phyloP scores from a whole-genome alignment of 352 stramenopile species.

The Phytophthora hybrid region DNA sequence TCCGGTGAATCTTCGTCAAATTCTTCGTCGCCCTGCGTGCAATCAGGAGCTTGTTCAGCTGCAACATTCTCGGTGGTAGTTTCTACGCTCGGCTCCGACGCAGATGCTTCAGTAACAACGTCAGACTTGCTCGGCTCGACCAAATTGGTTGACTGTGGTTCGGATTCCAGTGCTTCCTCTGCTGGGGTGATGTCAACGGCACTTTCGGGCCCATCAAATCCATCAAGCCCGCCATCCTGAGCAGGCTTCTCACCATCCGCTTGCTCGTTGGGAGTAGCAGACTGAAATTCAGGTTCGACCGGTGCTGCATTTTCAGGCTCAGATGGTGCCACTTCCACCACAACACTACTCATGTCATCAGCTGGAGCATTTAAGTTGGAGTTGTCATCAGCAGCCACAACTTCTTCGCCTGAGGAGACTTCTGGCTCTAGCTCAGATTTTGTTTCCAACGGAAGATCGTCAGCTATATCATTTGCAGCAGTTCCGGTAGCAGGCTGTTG shows the following conservation, averaged over 20 bases:
- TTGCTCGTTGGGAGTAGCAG: neutral
- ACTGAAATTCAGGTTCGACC: slow-evolving; percentile 1
- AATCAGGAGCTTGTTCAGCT: slow-evolving; percentile 2
- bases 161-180: neutral
- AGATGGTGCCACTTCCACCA: neutral
- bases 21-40: slow-evolving; percentile 2
- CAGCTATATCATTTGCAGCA: slow-evolving; percentile 11
- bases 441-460: neutral
- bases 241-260: neutral
- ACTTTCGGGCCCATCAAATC: neutral
- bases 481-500: neutral
- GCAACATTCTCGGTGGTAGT: neutral
- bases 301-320: slow-evolving; percentile 3
- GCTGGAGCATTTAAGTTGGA: neutral
- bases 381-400: neutral
- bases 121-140: slow-evolving; percentile 5
- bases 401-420: neutral
- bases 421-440: neutral
- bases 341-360: neutral
- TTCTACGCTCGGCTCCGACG: neutral
- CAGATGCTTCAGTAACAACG: neutral
- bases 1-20: slow-evolving; percentile 10
- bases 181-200: neutral
- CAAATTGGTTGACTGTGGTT: neutral
- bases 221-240: slow-evolving; percentile 3